Percentiles rank a stretch among this genome's conserved stretches.
These are phyloP conservation scores for Saposhnikovia divaricata DNA, from an alignment of 129 eudicot species.

Conservation along the genomic window DNA sequence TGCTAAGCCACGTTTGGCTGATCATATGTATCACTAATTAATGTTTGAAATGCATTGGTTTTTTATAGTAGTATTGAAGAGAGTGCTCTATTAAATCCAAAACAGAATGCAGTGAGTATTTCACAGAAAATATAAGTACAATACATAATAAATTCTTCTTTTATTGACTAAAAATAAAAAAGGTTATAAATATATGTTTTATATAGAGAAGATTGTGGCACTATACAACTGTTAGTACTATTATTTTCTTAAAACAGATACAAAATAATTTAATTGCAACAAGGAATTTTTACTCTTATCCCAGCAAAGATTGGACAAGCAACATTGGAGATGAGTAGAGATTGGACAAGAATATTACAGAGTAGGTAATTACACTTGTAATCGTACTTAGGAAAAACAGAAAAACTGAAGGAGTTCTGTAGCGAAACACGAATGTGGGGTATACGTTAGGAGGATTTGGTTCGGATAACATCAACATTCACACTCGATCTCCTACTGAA, in stretches of 20 bases:
- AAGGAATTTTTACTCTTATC: neutral
- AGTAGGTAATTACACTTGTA: neutral
- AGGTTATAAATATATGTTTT: neutral
- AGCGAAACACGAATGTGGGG: neutral
- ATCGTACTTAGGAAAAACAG: neutral
- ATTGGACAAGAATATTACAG: neutral
- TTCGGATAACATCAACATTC: neutral
- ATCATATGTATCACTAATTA: constrained; percentile 16
- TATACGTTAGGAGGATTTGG: neutral
- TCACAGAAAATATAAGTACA: neutral
- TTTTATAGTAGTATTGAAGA: neutral
- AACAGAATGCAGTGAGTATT: neutral
- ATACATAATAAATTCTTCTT: neutral
- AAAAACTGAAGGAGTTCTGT: neutral
- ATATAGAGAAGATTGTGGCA: neutral
- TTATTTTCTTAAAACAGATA: neutral
- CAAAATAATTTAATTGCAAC: no score
- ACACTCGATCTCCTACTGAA: neutral
- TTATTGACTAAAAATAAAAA: neutral
- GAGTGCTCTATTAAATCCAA: neutral
- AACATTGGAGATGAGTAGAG: neutral
- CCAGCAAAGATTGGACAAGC: neutral
- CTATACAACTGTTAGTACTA: neutral
- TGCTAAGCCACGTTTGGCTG: constrained; percentile 62
- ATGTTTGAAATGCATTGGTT: neutral